Evolutionary conservation across 1,284 basidiomycete species (phyloP).

Genomic region (Marasmius sp.): DNA sequence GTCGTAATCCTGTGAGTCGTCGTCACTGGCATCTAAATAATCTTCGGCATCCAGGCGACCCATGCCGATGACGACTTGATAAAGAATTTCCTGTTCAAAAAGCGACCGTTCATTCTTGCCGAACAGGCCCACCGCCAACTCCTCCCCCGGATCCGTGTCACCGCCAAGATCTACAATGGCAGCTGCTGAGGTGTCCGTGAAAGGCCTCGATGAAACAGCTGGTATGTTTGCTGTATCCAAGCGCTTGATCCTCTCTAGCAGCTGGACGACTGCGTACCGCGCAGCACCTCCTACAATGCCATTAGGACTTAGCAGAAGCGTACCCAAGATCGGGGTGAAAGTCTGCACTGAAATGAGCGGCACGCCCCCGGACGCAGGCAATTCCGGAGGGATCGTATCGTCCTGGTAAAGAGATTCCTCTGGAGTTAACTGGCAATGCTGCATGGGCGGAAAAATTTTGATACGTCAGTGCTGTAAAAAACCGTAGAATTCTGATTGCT

Average conservation of each 20-base stretch:
- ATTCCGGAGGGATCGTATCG: constrained; percentile 27
- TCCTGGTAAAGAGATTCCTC: constrained; percentile 42
- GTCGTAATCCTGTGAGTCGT: constrained; percentile 25
- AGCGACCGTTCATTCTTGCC: constrained; percentile 53
- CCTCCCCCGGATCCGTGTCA: constrained; percentile 28
- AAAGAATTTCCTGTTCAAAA: constrained; percentile 78
- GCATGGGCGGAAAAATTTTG: constrained; percentile 12
- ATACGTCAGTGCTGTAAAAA: constrained; percentile 11
- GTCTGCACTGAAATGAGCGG: constrained; percentile 74
- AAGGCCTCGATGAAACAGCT: constrained; percentile 8
- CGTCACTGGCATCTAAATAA: constrained; percentile 16
- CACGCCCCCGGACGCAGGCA: constrained; percentile 11
- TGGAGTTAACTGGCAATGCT: constrained; percentile 63
- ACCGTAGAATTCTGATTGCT: constrained; percentile 1
- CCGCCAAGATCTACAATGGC: not conserved
- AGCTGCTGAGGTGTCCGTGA: constrained; percentile 3
- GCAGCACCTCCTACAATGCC: constrained; percentile 72
- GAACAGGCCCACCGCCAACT: constrained; percentile 47
- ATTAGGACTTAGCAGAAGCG: constrained; percentile 83
- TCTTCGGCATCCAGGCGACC: constrained; percentile 65
- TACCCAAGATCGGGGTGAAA: constrained; percentile 91
- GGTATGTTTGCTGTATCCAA: constrained; percentile 4
- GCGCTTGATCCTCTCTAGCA: constrained; percentile 63
- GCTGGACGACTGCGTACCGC: constrained; percentile 75
- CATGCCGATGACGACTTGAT: constrained; percentile 87